These are phyloP conservation scores for Lasiodiplodia gonubiensis DNA, from an alignment of 2,329 filamentous ascomycete genomes.

Conservation along the genomic window DNA sequence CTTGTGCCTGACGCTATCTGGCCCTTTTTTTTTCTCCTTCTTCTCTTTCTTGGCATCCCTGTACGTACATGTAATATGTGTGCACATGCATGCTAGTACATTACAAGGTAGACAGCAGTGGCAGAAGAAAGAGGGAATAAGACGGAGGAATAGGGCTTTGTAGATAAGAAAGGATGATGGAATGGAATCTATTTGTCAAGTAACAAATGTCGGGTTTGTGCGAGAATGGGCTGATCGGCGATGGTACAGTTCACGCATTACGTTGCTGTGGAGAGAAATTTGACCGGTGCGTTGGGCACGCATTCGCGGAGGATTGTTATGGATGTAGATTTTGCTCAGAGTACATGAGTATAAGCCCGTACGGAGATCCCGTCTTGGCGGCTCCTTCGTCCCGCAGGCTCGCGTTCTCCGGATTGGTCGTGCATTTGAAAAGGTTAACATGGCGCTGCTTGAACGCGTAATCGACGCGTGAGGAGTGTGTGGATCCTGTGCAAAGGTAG, in stretches of 20 bases:
- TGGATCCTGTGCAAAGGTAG: not conserved
- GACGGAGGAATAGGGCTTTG: not conserved
- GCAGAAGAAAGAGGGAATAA: not conserved
- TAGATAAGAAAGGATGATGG: not conserved
- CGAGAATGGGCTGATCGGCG: not conserved
- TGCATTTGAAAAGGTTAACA: not conserved
- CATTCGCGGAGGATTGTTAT: not conserved
- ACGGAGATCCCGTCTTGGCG: not conserved
- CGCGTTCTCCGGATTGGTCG: not conserved
- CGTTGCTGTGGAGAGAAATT: not conserved
- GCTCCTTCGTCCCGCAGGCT: not conserved
- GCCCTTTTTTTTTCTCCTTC: too few species aligned
- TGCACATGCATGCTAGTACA: too few species aligned
- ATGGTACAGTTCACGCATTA: not conserved
- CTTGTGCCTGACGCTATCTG: too few species aligned
- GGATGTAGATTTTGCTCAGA: not conserved
- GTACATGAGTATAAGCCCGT: not conserved
- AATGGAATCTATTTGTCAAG: not conserved
- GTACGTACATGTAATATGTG: too few species aligned
- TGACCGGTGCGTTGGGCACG: not conserved
- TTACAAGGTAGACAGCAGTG: too few species aligned
- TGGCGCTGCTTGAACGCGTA: slow-evolving; percentile 12
- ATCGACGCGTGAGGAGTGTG: not conserved
- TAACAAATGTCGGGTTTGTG: not conserved
- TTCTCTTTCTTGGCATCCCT: too few species aligned